These are phyloP conservation scores for Globisporangium echinulatum DNA, from an alignment of 352 stramenopile species.

Conservation along the genomic window DNA sequence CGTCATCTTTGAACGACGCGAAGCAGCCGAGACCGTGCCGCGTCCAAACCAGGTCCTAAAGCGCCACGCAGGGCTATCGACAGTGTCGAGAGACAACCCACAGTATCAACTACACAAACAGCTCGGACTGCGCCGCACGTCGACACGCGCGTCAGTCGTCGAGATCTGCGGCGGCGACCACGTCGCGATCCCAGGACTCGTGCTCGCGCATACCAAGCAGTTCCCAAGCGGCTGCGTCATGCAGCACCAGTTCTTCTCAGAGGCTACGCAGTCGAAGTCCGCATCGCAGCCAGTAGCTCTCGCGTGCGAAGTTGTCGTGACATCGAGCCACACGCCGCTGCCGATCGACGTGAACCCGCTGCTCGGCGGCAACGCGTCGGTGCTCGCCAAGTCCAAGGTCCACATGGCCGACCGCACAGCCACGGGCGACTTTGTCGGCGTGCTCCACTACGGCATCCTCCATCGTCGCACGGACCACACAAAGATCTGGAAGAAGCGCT, in stretches of 20 bases:
- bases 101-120: slow-evolving; percentile 8
- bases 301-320: slow-evolving; percentile 26
- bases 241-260: slow-evolving; percentile 21
- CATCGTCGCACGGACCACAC: slow-evolving; percentile 24
- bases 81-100: not conserved
- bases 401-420: slow-evolving; percentile 27
- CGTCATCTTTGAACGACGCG: slow-evolving; percentile 21
- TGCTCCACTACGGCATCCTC: slow-evolving; percentile 25
- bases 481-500: slow-evolving; percentile 34
- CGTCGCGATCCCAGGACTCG: slow-evolving; percentile 24
- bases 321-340: slow-evolving; percentile 9
- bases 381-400: slow-evolving; percentile 6
- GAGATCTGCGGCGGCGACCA: slow-evolving; percentile 31
- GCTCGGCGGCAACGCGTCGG: slow-evolving; percentile 9
- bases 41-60: slow-evolving; percentile 6
- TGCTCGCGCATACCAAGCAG: slow-evolving; percentile 17
- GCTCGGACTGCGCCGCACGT: slow-evolving; percentile 10
- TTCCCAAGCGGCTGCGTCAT: slow-evolving; percentile 22
- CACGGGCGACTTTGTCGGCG: slow-evolving; percentile 30
- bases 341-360: slow-evolving; percentile 7
- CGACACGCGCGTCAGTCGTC: slow-evolving; percentile 12
- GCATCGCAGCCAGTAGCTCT: slow-evolving; percentile 8
- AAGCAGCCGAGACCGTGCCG: not conserved
- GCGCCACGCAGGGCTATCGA: not conserved
- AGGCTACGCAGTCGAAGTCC: not conserved